These are phyloP conservation scores for Oldenlandia corymbosa DNA, from an alignment of 257 asterid genomes.

Conservation along the genomic window DNA sequence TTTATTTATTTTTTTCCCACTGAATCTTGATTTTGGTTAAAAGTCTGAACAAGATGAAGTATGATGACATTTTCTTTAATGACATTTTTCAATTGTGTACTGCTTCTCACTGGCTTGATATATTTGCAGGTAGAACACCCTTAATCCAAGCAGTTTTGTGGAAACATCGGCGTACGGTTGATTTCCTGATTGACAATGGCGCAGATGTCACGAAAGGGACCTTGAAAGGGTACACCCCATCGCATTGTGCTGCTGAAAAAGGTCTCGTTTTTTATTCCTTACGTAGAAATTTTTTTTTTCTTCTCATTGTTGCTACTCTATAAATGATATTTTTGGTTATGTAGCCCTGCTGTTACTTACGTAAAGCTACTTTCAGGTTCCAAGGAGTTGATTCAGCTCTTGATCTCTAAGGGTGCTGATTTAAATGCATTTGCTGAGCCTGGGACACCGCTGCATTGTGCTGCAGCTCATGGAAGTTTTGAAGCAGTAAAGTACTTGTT, in stretches of 20 bases:
- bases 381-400: background rate
- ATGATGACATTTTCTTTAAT: too few relatives aligned
- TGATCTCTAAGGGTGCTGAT: slow-evolving; percentile 14
- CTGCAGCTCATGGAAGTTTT: background rate
- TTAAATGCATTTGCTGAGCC: background rate
- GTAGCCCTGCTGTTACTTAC: background rate
- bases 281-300: too few relatives aligned
- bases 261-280: slow-evolving; percentile 10
- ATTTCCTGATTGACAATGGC: slow-evolving; percentile 17
- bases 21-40: too few relatives aligned
- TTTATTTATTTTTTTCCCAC: too few relatives aligned
- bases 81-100: too few relatives aligned
- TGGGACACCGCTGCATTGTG: slow-evolving; percentile 17
- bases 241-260: slow-evolving; percentile 18
- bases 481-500: slow-evolving; percentile 11
- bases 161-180: slow-evolving; percentile 3
- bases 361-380: background rate
- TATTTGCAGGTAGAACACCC: slow-evolving; percentile 23
- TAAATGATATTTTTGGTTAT: background rate
- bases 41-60: too few relatives aligned
- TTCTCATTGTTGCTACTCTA: too few relatives aligned
- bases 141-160: slow-evolving; percentile 15
- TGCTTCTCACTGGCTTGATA: too few relatives aligned
- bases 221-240: slow-evolving; percentile 4
- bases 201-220: slow-evolving; percentile 10